A percentile compares a stretch with the other conserved stretches of the same genome.
Conservation (phyloP, 352 stramenopile species). For the Globisporangium polare region DNA sequence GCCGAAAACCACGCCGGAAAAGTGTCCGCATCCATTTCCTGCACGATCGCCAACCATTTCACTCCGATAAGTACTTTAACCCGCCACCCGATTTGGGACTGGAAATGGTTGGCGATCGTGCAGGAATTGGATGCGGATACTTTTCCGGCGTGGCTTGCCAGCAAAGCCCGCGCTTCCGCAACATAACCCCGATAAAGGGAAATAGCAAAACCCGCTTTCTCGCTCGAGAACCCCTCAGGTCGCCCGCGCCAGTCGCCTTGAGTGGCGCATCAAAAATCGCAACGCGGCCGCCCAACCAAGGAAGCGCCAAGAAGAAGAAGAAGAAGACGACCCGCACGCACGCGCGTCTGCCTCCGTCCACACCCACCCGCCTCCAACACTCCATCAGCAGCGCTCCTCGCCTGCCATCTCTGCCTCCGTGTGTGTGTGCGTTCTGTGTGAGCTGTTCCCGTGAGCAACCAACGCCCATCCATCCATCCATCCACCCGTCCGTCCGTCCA, state of each 20-base stretch:
- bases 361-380: background rate
- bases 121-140: too few species aligned
- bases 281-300: background rate
- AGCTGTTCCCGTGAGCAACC: background rate
- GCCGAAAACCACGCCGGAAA: too few species aligned
- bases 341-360: background rate
- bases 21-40: too few species aligned
- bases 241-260: background rate
- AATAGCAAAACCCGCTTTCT: too few species aligned
- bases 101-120: too few species aligned
- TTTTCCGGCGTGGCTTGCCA: too few species aligned
- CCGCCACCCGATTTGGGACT: too few species aligned
- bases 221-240: too few species aligned
- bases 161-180: too few species aligned
- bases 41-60: too few species aligned
- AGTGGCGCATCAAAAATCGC: background rate
- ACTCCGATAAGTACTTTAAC: too few species aligned
- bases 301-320: background rate
- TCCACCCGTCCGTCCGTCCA: background rate
- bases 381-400: background rate
- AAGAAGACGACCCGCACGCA: background rate
- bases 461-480: background rate
- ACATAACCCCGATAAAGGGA: too few species aligned
- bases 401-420: background rate
- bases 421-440: background rate